Evolutionary conservation across 331 rosid genomes (phyloP), one percentile per base, ranked within the genome.

Genomic region (Saraca asoca): DNA sequence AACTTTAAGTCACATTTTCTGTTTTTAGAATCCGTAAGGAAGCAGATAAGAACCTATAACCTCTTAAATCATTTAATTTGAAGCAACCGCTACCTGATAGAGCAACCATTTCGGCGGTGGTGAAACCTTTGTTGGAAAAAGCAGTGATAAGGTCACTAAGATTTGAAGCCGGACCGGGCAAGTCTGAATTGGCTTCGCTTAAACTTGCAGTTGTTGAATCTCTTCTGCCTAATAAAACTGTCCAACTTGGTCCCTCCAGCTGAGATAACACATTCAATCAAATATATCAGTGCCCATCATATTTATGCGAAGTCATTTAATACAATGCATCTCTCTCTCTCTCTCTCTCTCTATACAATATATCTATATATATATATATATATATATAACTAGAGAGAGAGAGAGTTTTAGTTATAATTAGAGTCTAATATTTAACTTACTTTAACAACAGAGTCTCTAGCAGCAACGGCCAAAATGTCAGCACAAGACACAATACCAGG

Each of bases 391-490:
- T n/a, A n/a, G n/a, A n/a, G n/a, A n/a, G n/a, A n/a, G n/a, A n/a
- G n/a, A n/a, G n/a, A n/a, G n/a, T n/a, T n/a, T n/a, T n/a, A n/a
- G n/a, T n/a, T n/a, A n/a, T n/a, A n/a, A n/a, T n/a, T n/a, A n/a
- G n/a, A n/a, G n/a, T n/a, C n/a, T n/a, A n/a, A 7, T 39, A 8
- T 50, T 41, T 46, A 8, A 33, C 85, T 82, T 68, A 91, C 97
- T 7, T 85, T 82, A 42, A 88, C 87, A 0, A 83, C 88, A 0
- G 97, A 88, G 62, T 91, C 97, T 0, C 96, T 79, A 0, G 96
- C 95, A 5, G 95, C 96, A 24, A 87, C 75, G 0, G 85, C 56
- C 5, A 91, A 12, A 18, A 91, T 86, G 35, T 91, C 97, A 10
- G 95, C 95, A 15, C 97, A 91, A 6, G 96, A 91, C 11, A 86